Conservation (phyloP, 805 yeast genomes). For the Yamadazyma laniorum region DNA sequence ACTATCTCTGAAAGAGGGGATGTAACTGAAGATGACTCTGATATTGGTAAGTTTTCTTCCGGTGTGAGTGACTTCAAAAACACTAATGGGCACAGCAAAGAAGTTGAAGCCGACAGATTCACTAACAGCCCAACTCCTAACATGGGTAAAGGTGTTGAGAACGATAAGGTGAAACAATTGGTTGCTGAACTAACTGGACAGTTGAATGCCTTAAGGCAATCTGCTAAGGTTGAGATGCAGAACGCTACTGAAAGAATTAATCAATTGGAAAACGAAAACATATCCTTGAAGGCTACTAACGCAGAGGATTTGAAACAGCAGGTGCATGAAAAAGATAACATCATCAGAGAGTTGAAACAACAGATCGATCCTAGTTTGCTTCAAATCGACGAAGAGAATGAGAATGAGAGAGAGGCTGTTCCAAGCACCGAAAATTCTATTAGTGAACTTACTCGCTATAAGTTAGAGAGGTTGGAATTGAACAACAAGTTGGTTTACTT, state of each 20-base stretch:
- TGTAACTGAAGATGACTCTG: conserved; percentile 15
- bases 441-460: conserved; percentile 37
- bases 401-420: conserved; percentile 13
- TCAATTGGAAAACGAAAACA: conserved; percentile 38
- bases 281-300: conserved; percentile 11
- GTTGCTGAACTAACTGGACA: conserved; percentile 34
- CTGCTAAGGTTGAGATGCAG: conserved; percentile 48
- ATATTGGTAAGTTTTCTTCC: conserved; percentile 5
- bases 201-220: conserved; percentile 27
- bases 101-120: conserved; percentile 8
- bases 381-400: conserved; percentile 21
- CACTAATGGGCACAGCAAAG: conserved; percentile 5
- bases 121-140: conserved; percentile 14
- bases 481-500: conserved; percentile 44
- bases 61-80: background rate
- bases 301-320: conserved; percentile 17
- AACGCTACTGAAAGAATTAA: conserved; percentile 56
- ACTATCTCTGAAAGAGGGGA: conserved; percentile 19
- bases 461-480: conserved; percentile 44
- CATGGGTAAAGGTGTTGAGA: conserved; percentile 16
- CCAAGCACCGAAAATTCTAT: conserved; percentile 15
- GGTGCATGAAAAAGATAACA: conserved; percentile 28
- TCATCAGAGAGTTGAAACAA: conserved; percentile 31
- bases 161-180: conserved; percentile 28
- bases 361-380: conserved; percentile 22